Evolutionary conservation across 164 flowering plant species (phyloP), one percentile per base, ranked within the genome.

Genomic region (Nelumbo lutea): DNA sequence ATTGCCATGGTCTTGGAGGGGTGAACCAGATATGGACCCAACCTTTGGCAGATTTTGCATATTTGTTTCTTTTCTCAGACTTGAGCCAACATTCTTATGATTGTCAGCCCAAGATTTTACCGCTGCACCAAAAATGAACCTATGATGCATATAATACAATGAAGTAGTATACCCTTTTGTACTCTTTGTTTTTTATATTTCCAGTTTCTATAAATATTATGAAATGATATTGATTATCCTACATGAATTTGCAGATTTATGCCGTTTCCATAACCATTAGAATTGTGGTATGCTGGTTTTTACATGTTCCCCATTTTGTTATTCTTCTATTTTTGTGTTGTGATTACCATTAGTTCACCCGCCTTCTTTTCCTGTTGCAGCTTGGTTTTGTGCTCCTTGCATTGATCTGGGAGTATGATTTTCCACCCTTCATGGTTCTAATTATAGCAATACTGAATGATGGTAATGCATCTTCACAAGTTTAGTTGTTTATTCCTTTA

Each of bases 391-490:
- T 83, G 43, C 95, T 90, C 51, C 84, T 91, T 39, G 84, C 96
- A 0, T 74, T 90, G 82, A 91, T 89, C 67, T 91, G 95, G 97
- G 83, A 91, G 73, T 91, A 85, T 60, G 97, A 91, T 81, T 90
- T 91, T 72, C 97, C 97, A 39, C 97, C 97, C 58, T 91, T 91
- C 83, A 91, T 90, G 96, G 93, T 91, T 68, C 83, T 91, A 69
- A 87, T 91, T 7, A 86, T 91, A 72, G 96, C 97, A 51, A 88
- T 89, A 68, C 73, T 91, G 46, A 91, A 91, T 80, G 97, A 91
- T 76, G 96, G 96, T 91, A 88, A 83, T 61, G 51, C 67, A 70
- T 73, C 65, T 50, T 42, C 64, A 27, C 27, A 27, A 27, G 27
- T 27, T 27, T 27, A 27, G 27, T 38, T 55, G 45, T 45, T 27